These are phyloP conservation scores for Solanum microdontum DNA, from an alignment of 257 asterid genomes.

Conservation along the genomic window DNA sequence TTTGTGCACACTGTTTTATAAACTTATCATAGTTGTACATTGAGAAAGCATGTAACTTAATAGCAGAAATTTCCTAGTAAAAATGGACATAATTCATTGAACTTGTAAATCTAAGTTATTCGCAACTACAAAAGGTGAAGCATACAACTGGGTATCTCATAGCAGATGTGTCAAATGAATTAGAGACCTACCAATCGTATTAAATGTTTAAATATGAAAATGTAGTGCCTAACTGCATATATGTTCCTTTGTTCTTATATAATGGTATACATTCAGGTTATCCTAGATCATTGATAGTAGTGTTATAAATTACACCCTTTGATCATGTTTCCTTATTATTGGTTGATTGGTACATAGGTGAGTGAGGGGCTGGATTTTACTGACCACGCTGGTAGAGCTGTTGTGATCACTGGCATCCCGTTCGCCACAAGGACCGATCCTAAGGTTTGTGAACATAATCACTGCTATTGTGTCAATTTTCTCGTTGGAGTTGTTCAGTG, in stretches of 20 bases:
- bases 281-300: neutral
- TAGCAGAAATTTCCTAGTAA: neutral
- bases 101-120: neutral
- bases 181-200: neutral
- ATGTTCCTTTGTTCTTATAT: neutral
- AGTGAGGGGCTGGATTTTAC: constrained; percentile 99
- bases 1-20: neutral
- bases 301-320: neutral
- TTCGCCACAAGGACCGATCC: constrained; percentile 82
- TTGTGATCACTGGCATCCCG: constrained; percentile 87
- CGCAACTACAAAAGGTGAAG: neutral
- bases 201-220: neutral
- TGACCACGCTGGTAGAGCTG: constrained; percentile 98
- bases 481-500: neutral
- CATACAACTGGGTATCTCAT: neutral
- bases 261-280: neutral
- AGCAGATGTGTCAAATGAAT: neutral
- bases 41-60: neutral
- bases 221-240: neutral
- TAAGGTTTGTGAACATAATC: constrained; percentile 46
- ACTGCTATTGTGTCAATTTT: neutral
- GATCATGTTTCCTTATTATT: neutral
- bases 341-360: constrained; percentile 34
- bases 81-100: neutral
- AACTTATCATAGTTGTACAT: neutral